A percentile compares a stretch with the other conserved stretches of the same genome.
Evolutionary conservation across 108 stramenopile genomes (phyloP).

Genomic region (Stephanodiscus triporus): DNA sequence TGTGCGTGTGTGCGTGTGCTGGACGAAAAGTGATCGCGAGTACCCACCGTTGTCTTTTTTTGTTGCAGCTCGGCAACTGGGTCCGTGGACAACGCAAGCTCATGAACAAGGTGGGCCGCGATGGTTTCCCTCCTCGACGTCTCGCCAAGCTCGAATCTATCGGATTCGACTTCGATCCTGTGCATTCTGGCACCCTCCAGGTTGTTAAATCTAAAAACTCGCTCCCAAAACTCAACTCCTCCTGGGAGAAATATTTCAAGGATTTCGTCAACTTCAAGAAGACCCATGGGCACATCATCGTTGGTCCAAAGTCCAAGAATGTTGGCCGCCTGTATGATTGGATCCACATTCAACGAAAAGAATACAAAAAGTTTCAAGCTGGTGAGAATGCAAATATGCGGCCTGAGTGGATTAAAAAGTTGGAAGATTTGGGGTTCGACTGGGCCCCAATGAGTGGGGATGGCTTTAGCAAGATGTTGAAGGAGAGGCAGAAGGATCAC

Average conservation of each 20-base stretch:
- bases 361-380: slow-evolving; percentile 31
- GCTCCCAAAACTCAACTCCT: slow-evolving; percentile 10
- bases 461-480: slow-evolving; percentile 9
- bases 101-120: slow-evolving; percentile 25
- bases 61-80: slow-evolving; percentile 27
- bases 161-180: slow-evolving; percentile 33
- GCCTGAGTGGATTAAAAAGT: slow-evolving; percentile 20
- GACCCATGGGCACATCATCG: slow-evolving; percentile 12
- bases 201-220: slow-evolving; percentile 9
- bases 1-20: background rate
- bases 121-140: slow-evolving; percentile 14
- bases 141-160: slow-evolving; percentile 24
- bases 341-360: slow-evolving; percentile 41
- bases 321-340: slow-evolving; percentile 28
- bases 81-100: slow-evolving; percentile 35
- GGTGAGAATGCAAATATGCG: slow-evolving; percentile 16
- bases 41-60: background rate
- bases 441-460: slow-evolving; percentile 35
- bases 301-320: slow-evolving; percentile 16
- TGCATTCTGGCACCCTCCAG: slow-evolving; percentile 4
- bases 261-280: slow-evolving; percentile 16
- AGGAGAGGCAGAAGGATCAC: background rate
- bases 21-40: background rate
- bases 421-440: slow-evolving; percentile 30
- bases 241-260: slow-evolving; percentile 21